phyloP scores from a whole-genome alignment of 2,329 filamentous ascomycete species.

The Clonostachys sp. region DNA sequence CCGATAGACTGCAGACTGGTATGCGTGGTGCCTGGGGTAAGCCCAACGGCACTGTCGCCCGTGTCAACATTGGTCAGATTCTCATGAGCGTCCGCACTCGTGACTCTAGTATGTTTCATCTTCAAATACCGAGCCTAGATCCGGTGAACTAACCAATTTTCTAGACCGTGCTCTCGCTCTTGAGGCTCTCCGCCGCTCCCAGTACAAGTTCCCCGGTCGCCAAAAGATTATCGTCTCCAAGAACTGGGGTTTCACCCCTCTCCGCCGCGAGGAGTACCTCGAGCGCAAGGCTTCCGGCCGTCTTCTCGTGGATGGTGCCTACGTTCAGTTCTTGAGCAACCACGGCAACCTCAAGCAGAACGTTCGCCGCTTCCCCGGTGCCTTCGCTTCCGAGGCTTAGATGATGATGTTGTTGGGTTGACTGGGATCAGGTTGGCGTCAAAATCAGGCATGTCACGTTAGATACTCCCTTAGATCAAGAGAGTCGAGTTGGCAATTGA shows the following conservation, averaged over 20 bases:
- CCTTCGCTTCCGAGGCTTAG: constrained; percentile 64
- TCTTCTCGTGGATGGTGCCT: constrained; percentile 96
- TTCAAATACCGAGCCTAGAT: neutral
- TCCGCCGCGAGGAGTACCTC: constrained; percentile 96
- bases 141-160: constrained; percentile 4
- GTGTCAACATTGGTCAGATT: constrained; percentile 99
- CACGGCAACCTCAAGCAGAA: constrained; percentile 82
- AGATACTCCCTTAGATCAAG: constrained; percentile 1
- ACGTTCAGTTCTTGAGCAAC: constrained; percentile 98
- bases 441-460: constrained; percentile 14
- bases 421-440: constrained; percentile 34
- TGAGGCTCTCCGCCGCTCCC: constrained; percentile 96
- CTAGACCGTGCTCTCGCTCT: constrained; percentile 85
- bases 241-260: constrained; percentile 99
- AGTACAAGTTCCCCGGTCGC: constrained; percentile 99
- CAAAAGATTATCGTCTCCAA: constrained; percentile 99
- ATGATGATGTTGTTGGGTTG: constrained; percentile 13
- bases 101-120: constrained; percentile 69
- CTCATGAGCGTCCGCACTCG: constrained; percentile 95
- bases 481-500: neutral
- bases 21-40: constrained; percentile 99
- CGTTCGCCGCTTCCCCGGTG: constrained; percentile 91
- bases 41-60: constrained; percentile 97
- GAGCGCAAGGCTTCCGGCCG: constrained; percentile 89
- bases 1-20: constrained; percentile 99